Percentiles rank a stretch among this genome's conserved stretches.
Conservation (phyloP, 1,284 basidiomycete species). For the Porphyrellus sp. region DNA sequence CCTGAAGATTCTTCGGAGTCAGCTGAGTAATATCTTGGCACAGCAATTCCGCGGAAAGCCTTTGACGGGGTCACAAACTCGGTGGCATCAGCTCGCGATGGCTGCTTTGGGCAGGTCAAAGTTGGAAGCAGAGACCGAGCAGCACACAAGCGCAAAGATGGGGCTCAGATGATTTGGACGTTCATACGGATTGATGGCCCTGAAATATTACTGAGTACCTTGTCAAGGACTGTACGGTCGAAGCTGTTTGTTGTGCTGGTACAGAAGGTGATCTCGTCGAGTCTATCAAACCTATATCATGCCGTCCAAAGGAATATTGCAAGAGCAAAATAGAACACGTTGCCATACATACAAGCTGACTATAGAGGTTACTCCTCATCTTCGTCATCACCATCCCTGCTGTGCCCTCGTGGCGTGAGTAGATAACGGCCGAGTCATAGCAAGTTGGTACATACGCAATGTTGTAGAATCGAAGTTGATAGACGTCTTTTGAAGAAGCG, state of each 20-base stretch:
- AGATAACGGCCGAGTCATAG: not conserved
- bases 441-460: slow-evolving; percentile 66
- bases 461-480: slow-evolving; percentile 92
- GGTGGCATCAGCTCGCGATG: slow-evolving; percentile 73
- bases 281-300: slow-evolving; percentile 3
- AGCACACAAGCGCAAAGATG: slow-evolving; percentile 9
- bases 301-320: slow-evolving; percentile 3
- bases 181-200: not conserved
- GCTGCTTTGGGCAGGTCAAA: slow-evolving; percentile 54
- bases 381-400: slow-evolving; percentile 49
- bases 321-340: slow-evolving; percentile 6
- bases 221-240: not conserved
- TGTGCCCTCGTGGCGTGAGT: slow-evolving; percentile 15
- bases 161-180: slow-evolving; percentile 15
- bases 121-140: slow-evolving; percentile 26
- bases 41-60: slow-evolving; percentile 62
- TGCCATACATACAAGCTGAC: not conserved
- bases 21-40: slow-evolving; percentile 62
- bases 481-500: slow-evolving; percentile 84
- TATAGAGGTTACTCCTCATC: slow-evolving; percentile 46
- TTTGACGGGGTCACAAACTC: slow-evolving; percentile 55
- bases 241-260: not conserved
- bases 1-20: slow-evolving; percentile 74
- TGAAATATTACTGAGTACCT: not conserved
- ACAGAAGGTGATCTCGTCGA: not conserved